Evolutionary conservation across 306 rosid species (phyloP).

Genomic region (Calophaca sinica): DNA sequence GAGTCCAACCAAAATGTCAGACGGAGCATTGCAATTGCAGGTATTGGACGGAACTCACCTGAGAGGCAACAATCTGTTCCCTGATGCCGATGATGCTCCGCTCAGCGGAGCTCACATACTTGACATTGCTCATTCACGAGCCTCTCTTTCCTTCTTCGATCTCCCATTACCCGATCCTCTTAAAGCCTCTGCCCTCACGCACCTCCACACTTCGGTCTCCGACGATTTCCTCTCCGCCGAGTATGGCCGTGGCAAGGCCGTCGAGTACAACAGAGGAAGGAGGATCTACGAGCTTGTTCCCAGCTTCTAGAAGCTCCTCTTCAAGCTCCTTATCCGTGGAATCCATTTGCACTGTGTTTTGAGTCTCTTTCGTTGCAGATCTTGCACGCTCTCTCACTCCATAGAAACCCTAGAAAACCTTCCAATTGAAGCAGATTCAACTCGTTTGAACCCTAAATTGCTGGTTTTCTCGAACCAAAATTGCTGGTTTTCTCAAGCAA

Average conservation of each 20-base stretch:
- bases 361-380: constrained; percentile 51
- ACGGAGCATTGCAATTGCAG: constrained; percentile 61
- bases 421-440: constrained; percentile 40
- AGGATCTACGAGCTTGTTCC: constrained; percentile 66
- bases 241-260: constrained; percentile 58
- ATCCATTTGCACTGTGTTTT: constrained; percentile 59
- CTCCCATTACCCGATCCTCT: constrained; percentile 67
- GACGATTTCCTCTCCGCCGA: constrained; percentile 47
- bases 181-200: constrained; percentile 62
- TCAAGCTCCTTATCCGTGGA: constrained; percentile 74
- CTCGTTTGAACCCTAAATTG: constrained; percentile 28
- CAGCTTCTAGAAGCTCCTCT: constrained; percentile 74
- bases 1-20: constrained; percentile 71
- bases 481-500: constrained; percentile 35
- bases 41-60: constrained; percentile 78
- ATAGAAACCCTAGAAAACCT: constrained; percentile 52
- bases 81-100: constrained; percentile 27
- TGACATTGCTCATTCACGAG: constrained; percentile 67
- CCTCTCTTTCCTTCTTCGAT: constrained; percentile 66
- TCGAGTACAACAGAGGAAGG: constrained; percentile 72
- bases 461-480: too few species aligned
- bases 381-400: constrained; percentile 58
- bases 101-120: constrained; percentile 70
- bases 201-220: constrained; percentile 49
- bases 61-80: constrained; percentile 55